Evolutionary conservation across 169 alveolate species (phyloP), one percentile per base, ranked within the genome.

Genomic region (Neospora caninum): DNA sequence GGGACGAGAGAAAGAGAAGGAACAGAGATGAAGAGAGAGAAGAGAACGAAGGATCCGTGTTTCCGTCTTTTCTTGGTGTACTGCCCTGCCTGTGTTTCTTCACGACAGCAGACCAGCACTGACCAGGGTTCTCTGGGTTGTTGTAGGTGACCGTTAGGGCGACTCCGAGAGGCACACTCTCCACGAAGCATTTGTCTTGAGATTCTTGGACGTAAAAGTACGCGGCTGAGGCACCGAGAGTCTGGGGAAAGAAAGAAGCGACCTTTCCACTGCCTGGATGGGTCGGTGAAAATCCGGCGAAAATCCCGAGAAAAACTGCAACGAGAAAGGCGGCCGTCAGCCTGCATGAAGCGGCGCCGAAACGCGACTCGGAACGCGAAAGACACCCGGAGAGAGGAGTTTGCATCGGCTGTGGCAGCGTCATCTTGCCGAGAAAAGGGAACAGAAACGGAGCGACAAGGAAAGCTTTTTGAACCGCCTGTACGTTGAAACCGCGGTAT

Each of bases 151-250:
- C 96, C 0, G 95, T 92, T 29, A 96, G 94, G 34, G 96, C 95
- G 42, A 92, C 86, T 13, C 93, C 88, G 22, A 91, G 93, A 1
- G 97, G 97, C 0, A 93, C 94, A 88, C 95, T 95, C 86, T 96
- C 96, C 39, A 93, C 84, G 92, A 96, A 96, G 91, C 97, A 96
- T 87, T 96, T 96, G 43, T 96, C 96, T 25, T 94, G 82, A 34
- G 95, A 95, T 53, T 96, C 97, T 54, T 91, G 95, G 82, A 96
- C 94, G 73, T 94, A 96, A 70, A 96, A 96, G 94, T 96, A 95
- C n/a, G 95, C 95, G 64, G 93, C 92, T 7, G 91, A 54, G 0
- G 88, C 94, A 10, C 83, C 39, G 78, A 31, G 73, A 36, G 39
- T 4, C n/a, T 42, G 89, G 38, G 89, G 67, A 13, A 31, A 45